Conservation (phyloP, 768 basidiomycete species). For the Calocybe gangraenosa region DNA sequence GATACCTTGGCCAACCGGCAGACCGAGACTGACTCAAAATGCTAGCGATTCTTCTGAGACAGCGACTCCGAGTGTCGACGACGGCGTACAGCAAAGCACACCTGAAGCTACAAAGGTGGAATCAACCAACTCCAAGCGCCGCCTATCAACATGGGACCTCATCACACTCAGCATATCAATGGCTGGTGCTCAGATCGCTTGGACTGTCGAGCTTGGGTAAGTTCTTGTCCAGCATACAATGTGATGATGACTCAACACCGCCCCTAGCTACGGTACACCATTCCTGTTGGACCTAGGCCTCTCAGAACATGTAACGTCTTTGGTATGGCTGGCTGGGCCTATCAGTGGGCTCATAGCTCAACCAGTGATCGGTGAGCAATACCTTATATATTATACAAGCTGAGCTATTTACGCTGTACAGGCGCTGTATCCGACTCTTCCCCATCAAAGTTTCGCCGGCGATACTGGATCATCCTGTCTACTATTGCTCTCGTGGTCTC, state of each 20-base stretch:
- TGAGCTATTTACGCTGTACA: conserved; percentile 35
- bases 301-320: conserved; percentile 84
- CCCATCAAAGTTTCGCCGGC: conserved; percentile 81
- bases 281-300: conserved; percentile 71
- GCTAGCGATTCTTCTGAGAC: conserved; percentile 3
- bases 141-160: conserved; percentile 62
- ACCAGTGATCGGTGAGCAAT: conserved; percentile 85
- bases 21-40: conserved; percentile 21
- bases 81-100: conserved; percentile 9
- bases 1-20: conserved; percentile 66
- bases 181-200: conserved; percentile 92
- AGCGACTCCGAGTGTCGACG: conserved; percentile 9
- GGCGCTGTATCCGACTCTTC: conserved; percentile 96
- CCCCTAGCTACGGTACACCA: conserved; percentile 88
- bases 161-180: conserved; percentile 86
- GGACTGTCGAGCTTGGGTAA: conserved; percentile 94
- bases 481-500: conserved; percentile 77
- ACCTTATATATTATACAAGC: conserved; percentile 13
- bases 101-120: conserved; percentile 16
- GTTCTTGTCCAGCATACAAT: conserved; percentile 20
- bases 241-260: conserved; percentile 13
- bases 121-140: conserved; percentile 29
- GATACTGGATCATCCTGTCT: conserved; percentile 92
- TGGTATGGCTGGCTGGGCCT: conserved; percentile 95
- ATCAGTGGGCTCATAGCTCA: conserved; percentile 94